phyloP scores from a whole-genome alignment of 2,329 filamentous ascomycete species.

The Coniochaeta hoffmannii region DNA sequence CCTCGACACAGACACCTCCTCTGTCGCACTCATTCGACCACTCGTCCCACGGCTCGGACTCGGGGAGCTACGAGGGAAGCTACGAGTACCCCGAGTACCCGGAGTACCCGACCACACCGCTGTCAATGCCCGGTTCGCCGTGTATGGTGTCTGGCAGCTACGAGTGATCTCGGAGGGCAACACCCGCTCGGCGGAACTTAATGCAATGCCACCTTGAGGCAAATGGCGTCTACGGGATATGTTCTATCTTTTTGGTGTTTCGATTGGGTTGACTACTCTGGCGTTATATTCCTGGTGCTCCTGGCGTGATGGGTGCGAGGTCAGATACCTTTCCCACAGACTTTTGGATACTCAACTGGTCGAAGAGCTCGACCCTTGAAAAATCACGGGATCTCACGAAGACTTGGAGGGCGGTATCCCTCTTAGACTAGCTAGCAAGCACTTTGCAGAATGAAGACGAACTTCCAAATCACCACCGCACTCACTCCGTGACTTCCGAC shows the following conservation, averaged over 20 bases:
- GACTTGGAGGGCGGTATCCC: neutral
- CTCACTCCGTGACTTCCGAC: neutral
- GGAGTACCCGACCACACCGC: conserved; percentile 60
- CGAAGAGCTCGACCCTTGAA: conserved; percentile 2
- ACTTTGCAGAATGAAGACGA: neutral
- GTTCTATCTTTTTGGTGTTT: neutral
- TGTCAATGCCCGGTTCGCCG: conserved; percentile 67
- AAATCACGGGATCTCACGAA: neutral
- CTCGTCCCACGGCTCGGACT: conserved; percentile 54
- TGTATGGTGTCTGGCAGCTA: conserved; percentile 27
- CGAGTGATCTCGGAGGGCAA: neutral
- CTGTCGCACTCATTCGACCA: conserved; percentile 67
- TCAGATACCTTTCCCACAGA: neutral
- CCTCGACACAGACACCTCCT: conserved; percentile 59
- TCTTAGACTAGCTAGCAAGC: neutral
- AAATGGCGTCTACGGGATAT: neutral
- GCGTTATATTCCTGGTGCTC: neutral
- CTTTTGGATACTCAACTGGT: neutral
- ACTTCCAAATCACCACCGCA: neutral
- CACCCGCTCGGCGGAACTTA: neutral
- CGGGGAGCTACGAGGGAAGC: conserved; percentile 37
- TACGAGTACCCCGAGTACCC: conserved; percentile 40
- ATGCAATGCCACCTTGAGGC: neutral
- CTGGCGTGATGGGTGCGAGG: neutral
- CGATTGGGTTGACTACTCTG: neutral